Percentiles rank a stretch among this genome's conserved stretches.
Evolutionary conservation across 2,329 filamentous ascomycete genomes (phyloP).

Genomic region (Penicillium brasilianum): DNA sequence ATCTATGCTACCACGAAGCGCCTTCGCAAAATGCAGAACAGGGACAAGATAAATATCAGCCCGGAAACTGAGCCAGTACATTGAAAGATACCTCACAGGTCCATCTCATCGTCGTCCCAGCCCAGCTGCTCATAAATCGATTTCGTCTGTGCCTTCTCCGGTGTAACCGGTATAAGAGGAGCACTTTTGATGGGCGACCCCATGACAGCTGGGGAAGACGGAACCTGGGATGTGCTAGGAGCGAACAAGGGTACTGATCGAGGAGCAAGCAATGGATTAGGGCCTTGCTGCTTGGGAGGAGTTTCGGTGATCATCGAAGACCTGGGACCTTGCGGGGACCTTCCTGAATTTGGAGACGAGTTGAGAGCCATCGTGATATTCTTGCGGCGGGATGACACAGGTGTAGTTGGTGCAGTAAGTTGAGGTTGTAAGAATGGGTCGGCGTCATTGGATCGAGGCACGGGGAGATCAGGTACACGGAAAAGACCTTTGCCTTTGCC

Average conservation of each 20-base stretch:
- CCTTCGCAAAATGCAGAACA: neutral
- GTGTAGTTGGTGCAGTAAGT: slow-evolving; percentile 35
- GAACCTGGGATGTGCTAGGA: slow-evolving; percentile 12
- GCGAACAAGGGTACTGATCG: slow-evolving; percentile 15
- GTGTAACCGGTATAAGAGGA: slow-evolving; percentile 36
- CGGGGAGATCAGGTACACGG: slow-evolving; percentile 34
- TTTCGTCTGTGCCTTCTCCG: slow-evolving; percentile 41
- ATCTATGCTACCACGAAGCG: neutral
- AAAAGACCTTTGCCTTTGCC: slow-evolving; percentile 32
- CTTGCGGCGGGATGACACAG: slow-evolving; percentile 34
- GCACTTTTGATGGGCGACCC: slow-evolving; percentile 42
- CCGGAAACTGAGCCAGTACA: too few species aligned
- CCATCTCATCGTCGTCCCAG: slow-evolving; percentile 50
- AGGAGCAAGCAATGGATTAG: slow-evolving; percentile 12
- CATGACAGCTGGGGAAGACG: slow-evolving; percentile 29
- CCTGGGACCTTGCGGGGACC: slow-evolving; percentile 9
- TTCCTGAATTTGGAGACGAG: slow-evolving; percentile 15
- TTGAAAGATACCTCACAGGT: slow-evolving; percentile 17
- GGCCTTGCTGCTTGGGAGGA: slow-evolving; percentile 30
- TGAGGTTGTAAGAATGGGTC: slow-evolving; percentile 5
- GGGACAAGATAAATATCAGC: neutral
- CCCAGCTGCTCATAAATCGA: slow-evolving; percentile 52
- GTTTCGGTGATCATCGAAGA: slow-evolving; percentile 38
- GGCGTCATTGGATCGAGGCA: slow-evolving; percentile 25
- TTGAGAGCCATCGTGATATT: slow-evolving; percentile 13